phyloP scores from a whole-genome alignment of 208 protist species.

The Leishmania gerbilli region DNA sequence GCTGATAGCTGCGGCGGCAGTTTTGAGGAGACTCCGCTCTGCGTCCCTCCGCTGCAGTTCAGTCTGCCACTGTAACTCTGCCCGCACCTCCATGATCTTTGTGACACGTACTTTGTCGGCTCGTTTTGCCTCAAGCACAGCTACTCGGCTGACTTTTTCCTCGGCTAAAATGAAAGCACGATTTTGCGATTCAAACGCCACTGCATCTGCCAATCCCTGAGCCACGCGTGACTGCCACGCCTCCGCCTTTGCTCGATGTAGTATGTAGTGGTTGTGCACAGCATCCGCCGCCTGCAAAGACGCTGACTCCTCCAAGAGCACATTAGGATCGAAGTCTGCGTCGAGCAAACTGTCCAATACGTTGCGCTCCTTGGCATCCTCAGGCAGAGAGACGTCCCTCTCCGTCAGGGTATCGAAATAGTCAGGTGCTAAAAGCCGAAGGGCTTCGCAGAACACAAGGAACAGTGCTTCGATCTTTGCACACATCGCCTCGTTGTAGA shows the following conservation, averaged over 20 bases:
- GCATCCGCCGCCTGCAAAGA: constrained; percentile 33
- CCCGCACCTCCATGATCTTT: constrained; percentile 24
- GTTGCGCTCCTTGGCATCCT: not conserved
- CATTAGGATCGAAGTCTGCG: constrained; percentile 11
- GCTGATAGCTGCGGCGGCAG: constrained; percentile 4
- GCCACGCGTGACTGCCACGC: constrained; percentile 71
- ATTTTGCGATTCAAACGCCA: constrained; percentile 49
- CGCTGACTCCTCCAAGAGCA: constrained; percentile 38
- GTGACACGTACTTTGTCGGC: constrained; percentile 29
- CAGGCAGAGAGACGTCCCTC: not conserved
- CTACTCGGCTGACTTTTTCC: constrained; percentile 31
- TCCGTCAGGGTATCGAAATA: not conserved
- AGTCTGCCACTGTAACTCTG: constrained; percentile 42
- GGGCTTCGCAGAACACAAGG: constrained; percentile 32
- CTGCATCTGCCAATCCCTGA: constrained; percentile 40
- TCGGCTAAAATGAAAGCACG: constrained; percentile 40
- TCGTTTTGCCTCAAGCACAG: constrained; percentile 37
- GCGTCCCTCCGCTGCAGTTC: constrained; percentile 41
- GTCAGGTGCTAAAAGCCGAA: constrained; percentile 8
- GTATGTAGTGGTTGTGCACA: constrained; percentile 47
- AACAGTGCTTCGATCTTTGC: constrained; percentile 78
- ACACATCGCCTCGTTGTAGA: constrained; percentile 92
- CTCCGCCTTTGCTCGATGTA: constrained; percentile 49
- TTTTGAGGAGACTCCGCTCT: constrained; percentile 32
- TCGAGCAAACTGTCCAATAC: constrained; percentile 8